Percentiles rank a stretch among this genome's conserved stretches.
Evolutionary conservation across 2,329 filamentous ascomycete genomes (phyloP).

Genomic region (Trichoderma sp.): DNA sequence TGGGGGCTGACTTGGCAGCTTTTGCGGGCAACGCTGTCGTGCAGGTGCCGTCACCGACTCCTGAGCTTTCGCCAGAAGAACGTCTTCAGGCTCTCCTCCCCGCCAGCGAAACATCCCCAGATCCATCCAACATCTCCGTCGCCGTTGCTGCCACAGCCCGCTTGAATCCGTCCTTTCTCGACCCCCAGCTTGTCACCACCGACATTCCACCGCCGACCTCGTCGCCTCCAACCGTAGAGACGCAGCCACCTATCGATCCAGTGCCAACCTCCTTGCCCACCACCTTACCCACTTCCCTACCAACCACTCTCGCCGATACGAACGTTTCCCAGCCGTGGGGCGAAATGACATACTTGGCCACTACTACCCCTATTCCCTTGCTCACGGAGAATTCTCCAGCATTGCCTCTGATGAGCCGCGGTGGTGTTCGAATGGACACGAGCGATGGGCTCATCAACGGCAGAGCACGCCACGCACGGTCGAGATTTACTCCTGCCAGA

Average conservation of each 20-base stretch:
- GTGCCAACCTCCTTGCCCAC: conserved; percentile 12
- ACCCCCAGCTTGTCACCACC: conserved; percentile 45
- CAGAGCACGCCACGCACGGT: conserved; percentile 52
- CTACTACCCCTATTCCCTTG: conserved; percentile 33
- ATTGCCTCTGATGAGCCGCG: conserved; percentile 37
- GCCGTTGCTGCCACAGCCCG: conserved; percentile 56
- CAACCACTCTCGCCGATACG: conserved; percentile 25
- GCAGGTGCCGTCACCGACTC: conserved; percentile 24
- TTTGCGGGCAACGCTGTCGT: conserved; percentile 19
- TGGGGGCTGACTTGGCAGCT: conserved; percentile 19
- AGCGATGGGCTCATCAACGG: conserved; percentile 43
- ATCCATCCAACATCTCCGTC: conserved; percentile 52
- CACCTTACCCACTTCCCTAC: conserved; percentile 21
- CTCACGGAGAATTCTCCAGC: conserved; percentile 32
- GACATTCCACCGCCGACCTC: conserved; percentile 32
- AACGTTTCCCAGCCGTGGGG: conserved; percentile 47
- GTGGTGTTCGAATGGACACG: conserved; percentile 54
- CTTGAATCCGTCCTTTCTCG: conserved; percentile 52
- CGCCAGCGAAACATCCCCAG: conserved; percentile 36
- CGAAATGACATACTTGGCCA: conserved; percentile 50
- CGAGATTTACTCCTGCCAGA: conserved; percentile 55
- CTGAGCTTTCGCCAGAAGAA: conserved; percentile 47
- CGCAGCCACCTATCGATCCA: conserved; percentile 5
- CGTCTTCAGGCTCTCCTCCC: conserved; percentile 48
- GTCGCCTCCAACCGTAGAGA: conserved; percentile 30